Percentiles rank a stretch among this genome's conserved stretches.
Conservation (phyloP, 1,139 yeast genomes). For the Candida frijolesensis region DNA sequence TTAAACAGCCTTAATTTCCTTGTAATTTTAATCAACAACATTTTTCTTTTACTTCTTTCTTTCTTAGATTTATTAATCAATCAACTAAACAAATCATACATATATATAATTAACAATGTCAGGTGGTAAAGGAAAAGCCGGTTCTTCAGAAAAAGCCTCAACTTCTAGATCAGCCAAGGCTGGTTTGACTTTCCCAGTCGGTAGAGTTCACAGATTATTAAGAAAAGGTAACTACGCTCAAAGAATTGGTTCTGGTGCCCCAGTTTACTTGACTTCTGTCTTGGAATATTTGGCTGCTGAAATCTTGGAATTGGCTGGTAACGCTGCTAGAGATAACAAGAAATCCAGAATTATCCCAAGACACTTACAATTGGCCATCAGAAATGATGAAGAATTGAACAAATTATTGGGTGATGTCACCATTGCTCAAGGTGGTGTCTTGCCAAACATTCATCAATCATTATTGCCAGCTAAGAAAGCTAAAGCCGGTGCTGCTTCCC, state of each 20-base stretch:
- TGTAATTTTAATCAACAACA: background rate
- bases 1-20: slow-evolving; percentile 6
- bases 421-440: slow-evolving; percentile 97
- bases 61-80: slow-evolving; percentile 5
- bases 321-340: slow-evolving; percentile 60
- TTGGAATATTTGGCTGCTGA: slow-evolving; percentile 57
- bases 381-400: slow-evolving; percentile 57
- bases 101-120: slow-evolving; percentile 34
- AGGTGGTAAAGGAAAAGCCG: slow-evolving; percentile 59
- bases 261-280: slow-evolving; percentile 55
- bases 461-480: slow-evolving; percentile 93
- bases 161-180: slow-evolving; percentile 58
- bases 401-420: slow-evolving; percentile 85
- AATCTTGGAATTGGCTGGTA: slow-evolving; percentile 59
- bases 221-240: slow-evolving; percentile 59
- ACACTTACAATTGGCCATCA: slow-evolving; percentile 56
- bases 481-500: slow-evolving; percentile 76
- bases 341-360: slow-evolving; percentile 59
- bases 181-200: slow-evolving; percentile 58
- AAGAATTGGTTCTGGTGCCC: slow-evolving; percentile 60
- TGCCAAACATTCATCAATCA: slow-evolving; percentile 95
- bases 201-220: slow-evolving; percentile 57
- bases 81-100: slow-evolving; percentile 11
- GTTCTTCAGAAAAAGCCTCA: slow-evolving; percentile 54
- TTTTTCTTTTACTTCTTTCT: slow-evolving; percentile 12